Percentiles rank a stretch among this genome's conserved stretches.
Conservation (phyloP, 2,329 filamentous ascomycete species). For the Bipolaris victoriae region DNA sequence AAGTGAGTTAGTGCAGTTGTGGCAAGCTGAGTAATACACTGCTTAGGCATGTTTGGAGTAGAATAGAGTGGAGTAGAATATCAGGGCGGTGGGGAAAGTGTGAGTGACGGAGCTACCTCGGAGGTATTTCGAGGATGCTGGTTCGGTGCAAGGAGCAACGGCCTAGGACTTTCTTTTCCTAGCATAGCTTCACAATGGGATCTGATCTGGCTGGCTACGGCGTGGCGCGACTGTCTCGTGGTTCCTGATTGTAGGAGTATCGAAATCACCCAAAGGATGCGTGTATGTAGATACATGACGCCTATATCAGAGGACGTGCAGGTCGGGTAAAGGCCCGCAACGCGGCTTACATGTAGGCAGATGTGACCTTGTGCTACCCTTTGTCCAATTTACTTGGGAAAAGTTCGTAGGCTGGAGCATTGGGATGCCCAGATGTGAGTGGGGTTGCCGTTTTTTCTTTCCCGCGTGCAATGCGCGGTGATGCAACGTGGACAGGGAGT, state of each 20-base stretch:
- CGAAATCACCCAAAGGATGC: too few species aligned
- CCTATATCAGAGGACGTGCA: too few species aligned
- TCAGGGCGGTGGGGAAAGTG: neutral
- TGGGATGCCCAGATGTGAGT: neutral
- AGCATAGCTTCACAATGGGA: too few species aligned
- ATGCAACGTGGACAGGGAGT: conserved; percentile 1
- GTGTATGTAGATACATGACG: too few species aligned
- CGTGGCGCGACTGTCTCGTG: too few species aligned
- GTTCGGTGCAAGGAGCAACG: neutral
- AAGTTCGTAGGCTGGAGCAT: too few species aligned
- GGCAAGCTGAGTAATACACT: neutral
- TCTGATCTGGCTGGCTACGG: too few species aligned
- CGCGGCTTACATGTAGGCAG: too few species aligned
- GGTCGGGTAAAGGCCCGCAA: too few species aligned
- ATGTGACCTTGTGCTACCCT: too few species aligned
- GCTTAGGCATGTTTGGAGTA: neutral
- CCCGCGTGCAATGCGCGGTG: conserved; percentile 1
- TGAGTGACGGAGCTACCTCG: neutral
- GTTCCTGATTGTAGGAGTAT: too few species aligned
- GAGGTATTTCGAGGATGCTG: neutral
- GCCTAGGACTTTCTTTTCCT: too few species aligned
- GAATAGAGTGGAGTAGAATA: neutral
- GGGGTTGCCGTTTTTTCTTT: neutral
- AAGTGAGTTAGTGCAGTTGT: neutral
- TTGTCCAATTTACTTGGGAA: neutral